Base-by-base conservation (phyloP, 2,329 filamentous ascomycete genomes). In the Rhynchosporium graminicola region DNA sequence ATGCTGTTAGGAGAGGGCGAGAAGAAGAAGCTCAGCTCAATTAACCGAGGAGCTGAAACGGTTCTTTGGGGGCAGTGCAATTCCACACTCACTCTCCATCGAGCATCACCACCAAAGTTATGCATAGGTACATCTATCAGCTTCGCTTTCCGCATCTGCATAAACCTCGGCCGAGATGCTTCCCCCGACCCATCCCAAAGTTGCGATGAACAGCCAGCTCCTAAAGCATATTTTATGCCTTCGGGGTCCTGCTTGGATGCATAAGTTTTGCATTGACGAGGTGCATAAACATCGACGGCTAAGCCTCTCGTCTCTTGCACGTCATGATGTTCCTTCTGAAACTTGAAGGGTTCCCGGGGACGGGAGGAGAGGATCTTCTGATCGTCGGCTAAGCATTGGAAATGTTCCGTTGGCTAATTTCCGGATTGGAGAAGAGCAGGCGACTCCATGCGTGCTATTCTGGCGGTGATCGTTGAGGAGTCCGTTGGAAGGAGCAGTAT, bases 21-120 rank as follows among this genome's bases (percentile, higher is more conserved):
- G 52, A 40, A 40, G 42, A 20, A 20, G 20, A 36, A 36, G 33
- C 5, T 10, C 6, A 36, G 33, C 33, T 36, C 33, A 10, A 1
- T 36, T 55, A 36, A 20, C 20, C 20, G 26, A 13, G 31, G 20
- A 13, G 36, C 28, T 54, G 51, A 54, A 54, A 54, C 51, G 33
- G 42, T 40, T 33, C 51, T 33, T 57, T 20, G 5, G 54, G 54
- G 54, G 54, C 54, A 54, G 51, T 54, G 51, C 51, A 54, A 54
- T 26, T 28, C 31, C 20, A n/a, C n/a, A 38, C 15, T 20, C 20
- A 38, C 15, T 20, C 20, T 40, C 48, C 29, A 20, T n/a, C 31
- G 20, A 20, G 20, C 20, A 54, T 20, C 20, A 10, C 15, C 2
- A 42, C 36, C 51, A 54, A 54, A 20, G 20, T 20, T 20, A 20